Evolutionary conservation across 1,139 yeast species (phyloP), one percentile per base, ranked within the genome.

Genomic region (Hemisphaericaspora xylofermentans): DNA sequence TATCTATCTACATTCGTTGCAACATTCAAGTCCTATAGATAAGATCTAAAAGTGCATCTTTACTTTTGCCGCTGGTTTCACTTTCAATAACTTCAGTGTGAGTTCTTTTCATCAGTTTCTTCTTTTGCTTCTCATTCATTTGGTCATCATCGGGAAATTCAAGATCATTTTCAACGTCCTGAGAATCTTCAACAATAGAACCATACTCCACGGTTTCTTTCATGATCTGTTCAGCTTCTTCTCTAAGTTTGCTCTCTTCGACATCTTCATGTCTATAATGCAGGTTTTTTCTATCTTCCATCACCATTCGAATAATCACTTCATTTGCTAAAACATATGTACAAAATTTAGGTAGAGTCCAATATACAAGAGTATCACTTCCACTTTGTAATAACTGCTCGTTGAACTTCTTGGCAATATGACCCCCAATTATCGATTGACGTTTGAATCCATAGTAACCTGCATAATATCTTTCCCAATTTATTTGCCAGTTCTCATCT

Each of bases 311-410:
- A 7, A 79, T 61, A 6, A 82, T 70, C 6, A 84, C 58, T 50
- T 84, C 91, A 35, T 84, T 83, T 10, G 87, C 82, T 18, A 84
- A 57, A 0, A 84, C 81, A 51, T 78, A 80, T 6, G 76, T 68
- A 2, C 74, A 59, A 52, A 82, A 84, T 39, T 77, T 76, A 16
- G 70, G 68, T 0, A 66, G 51, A 1, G 84, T 78, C 88, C 88
- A 84, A 64, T 80, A 84, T 33, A 66, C 61, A 3, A 83, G 59
- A 1, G 80, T 76, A 13, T 66, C 57, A 16, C 42, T 46, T 5
- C 54, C 51, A 4, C 66, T 54, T 6, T 45, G 46, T 7, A 54
- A 42, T 8, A 79, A 52, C 32, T 56, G 47, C 2, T 29, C 17
- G n/a, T 30, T 31, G 52, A 50, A 69, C 36, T 57, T 47, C 21